Evolutionary conservation across 1,284 basidiomycete genomes (phyloP), one percentile per base, ranked within the genome.

Genomic region (Phenoliferia sp.): DNA sequence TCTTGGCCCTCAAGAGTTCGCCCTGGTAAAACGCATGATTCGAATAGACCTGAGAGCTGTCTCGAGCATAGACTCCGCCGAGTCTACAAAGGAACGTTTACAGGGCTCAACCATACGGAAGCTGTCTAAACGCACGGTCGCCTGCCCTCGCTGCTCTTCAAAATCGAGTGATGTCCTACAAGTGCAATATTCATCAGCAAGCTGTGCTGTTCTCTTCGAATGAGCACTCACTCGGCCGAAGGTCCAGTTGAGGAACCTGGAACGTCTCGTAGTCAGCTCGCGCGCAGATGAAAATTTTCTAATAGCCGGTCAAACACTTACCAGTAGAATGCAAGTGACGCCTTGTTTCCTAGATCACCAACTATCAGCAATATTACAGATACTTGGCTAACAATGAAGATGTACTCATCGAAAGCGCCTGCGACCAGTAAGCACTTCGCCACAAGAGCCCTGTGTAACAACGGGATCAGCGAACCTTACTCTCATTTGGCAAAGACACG

Each of bases 391-490:
- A n/a, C n/a, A n/a, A 44, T 44, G 22, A 12, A 12, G 22, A 44
- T 22, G 12, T 12, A 44, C 89, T 81, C 77, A 85, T 77, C 73
- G 87, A 88, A 70, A 94, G 81, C 2, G 88, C 88, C 83, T 87
- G 86, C 6, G 88, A 89, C 75, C 89, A 88, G 79, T 92, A 90
- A 2, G 90, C 89, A 31, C 86, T 87, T 66, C 89, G 81, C 90
- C 90, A 90, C 50, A 90, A 80, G 32, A 90, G 80, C 87, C 88
- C 89, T 89, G 39, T 44, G 39, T 44, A 12, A 44, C 22, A 48
- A 75, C 60, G 33, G 66, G 65, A 7, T n/a, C 81, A 73, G 71
- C 76, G 88, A 67, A 69, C 85, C 81, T 70, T 76, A 67, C 68
- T 61, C 12, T 65, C 61, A n/a, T 72, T 69, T 26, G 48, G 58